These are phyloP conservation scores for Ganoderma multipileum DNA, from an alignment of 1,284 basidiomycete species.

Conservation along the genomic window DNA sequence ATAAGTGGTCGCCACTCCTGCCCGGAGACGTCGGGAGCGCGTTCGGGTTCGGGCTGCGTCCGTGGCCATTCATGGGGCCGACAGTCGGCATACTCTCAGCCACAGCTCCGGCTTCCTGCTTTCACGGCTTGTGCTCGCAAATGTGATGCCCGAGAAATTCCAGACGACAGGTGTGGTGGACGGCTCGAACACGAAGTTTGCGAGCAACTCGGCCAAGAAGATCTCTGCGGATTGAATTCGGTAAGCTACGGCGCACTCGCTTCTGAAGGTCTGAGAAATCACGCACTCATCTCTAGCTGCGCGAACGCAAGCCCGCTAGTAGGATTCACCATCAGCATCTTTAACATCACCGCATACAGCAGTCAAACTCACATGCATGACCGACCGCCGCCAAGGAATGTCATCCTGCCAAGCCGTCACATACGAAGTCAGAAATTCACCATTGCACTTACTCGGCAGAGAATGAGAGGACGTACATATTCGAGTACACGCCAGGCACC, in stretches of 20 bases:
- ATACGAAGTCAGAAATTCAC: background rate
- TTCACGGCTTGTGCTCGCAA: conserved; percentile 27
- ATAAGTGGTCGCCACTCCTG: background rate
- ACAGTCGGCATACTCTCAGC: conserved; percentile 20
- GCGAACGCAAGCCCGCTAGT: conserved; percentile 42
- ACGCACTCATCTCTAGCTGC: conserved; percentile 45
- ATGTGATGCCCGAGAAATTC: conserved; percentile 27
- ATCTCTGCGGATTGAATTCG: conserved; percentile 7
- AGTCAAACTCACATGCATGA: conserved; percentile 40
- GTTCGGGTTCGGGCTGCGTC: background rate
- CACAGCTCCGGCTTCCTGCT: conserved; percentile 32
- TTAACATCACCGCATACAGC: background rate
- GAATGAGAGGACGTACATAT: conserved; percentile 27
- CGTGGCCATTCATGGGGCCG: background rate
- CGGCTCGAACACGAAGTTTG: conserved; percentile 21
- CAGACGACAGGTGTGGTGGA: conserved; percentile 24
- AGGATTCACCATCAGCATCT: background rate
- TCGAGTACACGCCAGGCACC: conserved; percentile 35
- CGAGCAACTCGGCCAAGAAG: conserved; percentile 23
- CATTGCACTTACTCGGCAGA: background rate
- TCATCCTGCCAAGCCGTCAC: conserved; percentile 35
- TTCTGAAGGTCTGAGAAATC: too few species aligned
- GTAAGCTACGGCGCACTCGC: background rate
- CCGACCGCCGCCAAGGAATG: conserved; percentile 42
- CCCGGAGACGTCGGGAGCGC: background rate